phyloP scores from a whole-genome alignment of 495 filamentous ascomycete genomes.

The Ascobolus immersus region DNA sequence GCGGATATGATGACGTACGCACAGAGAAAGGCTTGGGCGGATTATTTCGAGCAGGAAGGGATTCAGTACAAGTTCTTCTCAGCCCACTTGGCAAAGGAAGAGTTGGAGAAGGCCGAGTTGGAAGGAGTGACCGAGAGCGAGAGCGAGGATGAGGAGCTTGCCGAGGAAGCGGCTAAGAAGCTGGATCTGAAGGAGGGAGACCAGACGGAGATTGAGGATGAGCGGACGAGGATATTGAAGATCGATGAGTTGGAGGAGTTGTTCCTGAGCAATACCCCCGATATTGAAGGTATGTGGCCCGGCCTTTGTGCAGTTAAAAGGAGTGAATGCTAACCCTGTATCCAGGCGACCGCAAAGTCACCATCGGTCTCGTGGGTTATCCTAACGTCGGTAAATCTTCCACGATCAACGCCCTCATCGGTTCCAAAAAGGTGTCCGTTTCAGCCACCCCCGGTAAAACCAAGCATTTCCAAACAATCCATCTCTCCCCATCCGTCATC shows the following conservation, averaged over 20 bases:
- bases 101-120: slow-evolving; percentile 36
- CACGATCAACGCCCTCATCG: slow-evolving; percentile 94
- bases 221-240: slow-evolving; percentile 56
- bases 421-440: slow-evolving; percentile 94
- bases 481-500: slow-evolving; percentile 64
- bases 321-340: no score
- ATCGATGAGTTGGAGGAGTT: slow-evolving; percentile 77
- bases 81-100: slow-evolving; percentile 66
- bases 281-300: slow-evolving; percentile 24
- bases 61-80: slow-evolving; percentile 94
- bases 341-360: slow-evolving; percentile 42
- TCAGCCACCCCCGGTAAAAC: slow-evolving; percentile 95
- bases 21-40: slow-evolving; percentile 67
- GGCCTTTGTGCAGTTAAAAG: no score
- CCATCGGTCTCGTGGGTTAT: slow-evolving; percentile 89
- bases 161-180: slow-evolving; percentile 7
- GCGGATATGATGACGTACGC: slow-evolving; percentile 92
- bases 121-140: background rate
- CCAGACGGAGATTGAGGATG: slow-evolving; percentile 21
- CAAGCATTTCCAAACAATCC: slow-evolving; percentile 98
- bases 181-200: slow-evolving; percentile 4
- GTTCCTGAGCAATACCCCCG: slow-evolving; percentile 50
- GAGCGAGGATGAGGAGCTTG: slow-evolving; percentile 7
- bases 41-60: slow-evolving; percentile 53
- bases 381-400: slow-evolving; percentile 98